Conservation (phyloP, 441 rosid genomes). For the Pelargonium cotyledonis region DNA sequence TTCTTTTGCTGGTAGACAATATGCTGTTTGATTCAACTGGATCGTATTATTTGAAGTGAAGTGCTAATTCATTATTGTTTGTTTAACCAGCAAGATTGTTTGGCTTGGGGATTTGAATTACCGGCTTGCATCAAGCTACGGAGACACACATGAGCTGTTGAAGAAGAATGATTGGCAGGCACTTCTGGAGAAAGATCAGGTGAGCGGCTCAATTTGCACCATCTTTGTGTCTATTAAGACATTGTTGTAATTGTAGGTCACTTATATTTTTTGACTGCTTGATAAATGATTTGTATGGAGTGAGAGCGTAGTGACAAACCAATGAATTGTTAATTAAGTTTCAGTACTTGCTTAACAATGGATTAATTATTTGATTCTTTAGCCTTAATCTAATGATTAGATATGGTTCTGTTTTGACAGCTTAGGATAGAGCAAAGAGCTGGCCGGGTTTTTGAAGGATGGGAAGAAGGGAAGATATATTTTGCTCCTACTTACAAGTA, state of each 20-base stretch:
- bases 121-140: slow-evolving; percentile 45
- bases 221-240: not conserved
- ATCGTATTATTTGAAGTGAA: not conserved
- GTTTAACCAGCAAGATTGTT: slow-evolving; percentile 51
- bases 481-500: slow-evolving; percentile 95
- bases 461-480: slow-evolving; percentile 80
- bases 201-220: slow-evolving; percentile 15
- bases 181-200: slow-evolving; percentile 83
- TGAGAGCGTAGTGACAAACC: too few species aligned
- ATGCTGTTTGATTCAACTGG: not conserved
- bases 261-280: too few species aligned
- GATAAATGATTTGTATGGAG: not conserved
- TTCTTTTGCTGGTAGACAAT: not conserved
- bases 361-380: not conserved
- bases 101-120: slow-evolving; percentile 99
- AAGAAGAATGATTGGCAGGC: slow-evolving; percentile 64
- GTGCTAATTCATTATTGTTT: not conserved
- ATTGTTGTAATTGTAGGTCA: not conserved
- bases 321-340: too few species aligned
- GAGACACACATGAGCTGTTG: slow-evolving; percentile 46
- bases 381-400: not conserved
- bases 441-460: slow-evolving; percentile 71
- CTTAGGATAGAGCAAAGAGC: slow-evolving; percentile 64
- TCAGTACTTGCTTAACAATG: too few species aligned
- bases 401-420: slow-evolving; percentile 29